A percentile compares a stretch with the other conserved stretches of the same genome.
Evolutionary conservation across 805 yeast species (phyloP).

Genomic region (Lipomyces lipofer): DNA sequence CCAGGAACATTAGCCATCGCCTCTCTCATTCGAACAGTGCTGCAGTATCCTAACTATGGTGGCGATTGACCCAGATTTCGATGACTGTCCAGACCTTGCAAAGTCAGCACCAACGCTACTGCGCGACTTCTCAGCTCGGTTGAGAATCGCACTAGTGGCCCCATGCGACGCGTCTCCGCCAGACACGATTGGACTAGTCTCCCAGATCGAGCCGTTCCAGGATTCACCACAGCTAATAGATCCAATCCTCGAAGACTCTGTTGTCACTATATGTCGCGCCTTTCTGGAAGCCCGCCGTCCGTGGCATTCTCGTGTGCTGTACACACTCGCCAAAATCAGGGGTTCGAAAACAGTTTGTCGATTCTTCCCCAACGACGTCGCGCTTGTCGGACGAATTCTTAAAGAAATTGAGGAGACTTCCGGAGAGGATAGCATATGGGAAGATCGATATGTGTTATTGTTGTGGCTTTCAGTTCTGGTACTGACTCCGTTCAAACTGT

Average conservation of each 20-base stretch:
- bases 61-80: conserved; percentile 20
- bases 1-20: no score
- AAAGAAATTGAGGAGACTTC: conserved; percentile 31
- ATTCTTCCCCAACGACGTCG: conserved; percentile 61
- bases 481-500: conserved; percentile 71
- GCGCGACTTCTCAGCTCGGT: conserved; percentile 6
- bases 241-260: conserved; percentile 17
- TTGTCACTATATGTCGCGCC: neutral
- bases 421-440: conserved; percentile 90
- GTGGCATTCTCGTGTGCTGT: conserved; percentile 47
- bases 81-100: conserved; percentile 26
- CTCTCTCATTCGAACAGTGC: no score
- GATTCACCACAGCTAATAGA: conserved; percentile 26
- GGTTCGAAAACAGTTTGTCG: conserved; percentile 62
- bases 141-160: neutral
- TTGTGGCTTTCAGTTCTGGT: conserved; percentile 73
- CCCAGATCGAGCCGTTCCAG: conserved; percentile 27
- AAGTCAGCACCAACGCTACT: conserved; percentile 24
- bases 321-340: conserved; percentile 63
- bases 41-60: no score
- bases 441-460: conserved; percentile 95
- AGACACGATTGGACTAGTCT: neutral
- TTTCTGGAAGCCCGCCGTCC: neutral
- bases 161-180: neutral
- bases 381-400: conserved; percentile 47